Conservation (phyloP, 495 filamentous ascomycete species). For the Daldinia vernicosa region DNA sequence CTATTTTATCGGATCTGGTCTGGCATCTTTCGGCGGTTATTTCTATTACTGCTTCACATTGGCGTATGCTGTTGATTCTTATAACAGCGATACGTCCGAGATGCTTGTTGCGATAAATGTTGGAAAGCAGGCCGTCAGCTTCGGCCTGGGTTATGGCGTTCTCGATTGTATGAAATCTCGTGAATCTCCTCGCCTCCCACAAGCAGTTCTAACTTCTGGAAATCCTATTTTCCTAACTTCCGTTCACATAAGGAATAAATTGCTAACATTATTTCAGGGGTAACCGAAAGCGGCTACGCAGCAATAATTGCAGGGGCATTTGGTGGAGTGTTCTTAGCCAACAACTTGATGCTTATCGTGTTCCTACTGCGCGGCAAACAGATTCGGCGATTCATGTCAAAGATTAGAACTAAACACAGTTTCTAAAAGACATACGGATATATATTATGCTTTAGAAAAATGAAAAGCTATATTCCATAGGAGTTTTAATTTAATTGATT, state of each 20-base stretch:
- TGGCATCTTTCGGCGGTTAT: slow-evolving; percentile 58
- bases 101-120: slow-evolving; percentile 70
- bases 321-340: slow-evolving; percentile 44
- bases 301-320: slow-evolving; percentile 48
- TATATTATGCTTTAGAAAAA: not conserved
- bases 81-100: slow-evolving; percentile 67
- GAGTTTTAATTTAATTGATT: not conserved
- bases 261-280: slow-evolving; percentile 22
- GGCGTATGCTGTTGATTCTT: slow-evolving; percentile 67
- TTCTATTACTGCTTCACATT: slow-evolving; percentile 52
- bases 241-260: not conserved
- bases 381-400: slow-evolving; percentile 45
- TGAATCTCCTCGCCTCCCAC: not conserved
- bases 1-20: slow-evolving; percentile 64
- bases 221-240: not conserved
- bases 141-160: slow-evolving; percentile 48
- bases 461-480: not conserved
- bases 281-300: slow-evolving; percentile 46
- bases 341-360: slow-evolving; percentile 48
- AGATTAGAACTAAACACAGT: not conserved
- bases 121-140: slow-evolving; percentile 67
- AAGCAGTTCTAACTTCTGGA: not conserved
- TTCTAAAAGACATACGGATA: not conserved
- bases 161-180: slow-evolving; percentile 41
- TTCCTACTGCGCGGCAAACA: slow-evolving; percentile 52